These are phyloP conservation scores for Torrubiellomyces zombiae DNA, from an alignment of 2,329 filamentous ascomycete species.

Conservation along the genomic window DNA sequence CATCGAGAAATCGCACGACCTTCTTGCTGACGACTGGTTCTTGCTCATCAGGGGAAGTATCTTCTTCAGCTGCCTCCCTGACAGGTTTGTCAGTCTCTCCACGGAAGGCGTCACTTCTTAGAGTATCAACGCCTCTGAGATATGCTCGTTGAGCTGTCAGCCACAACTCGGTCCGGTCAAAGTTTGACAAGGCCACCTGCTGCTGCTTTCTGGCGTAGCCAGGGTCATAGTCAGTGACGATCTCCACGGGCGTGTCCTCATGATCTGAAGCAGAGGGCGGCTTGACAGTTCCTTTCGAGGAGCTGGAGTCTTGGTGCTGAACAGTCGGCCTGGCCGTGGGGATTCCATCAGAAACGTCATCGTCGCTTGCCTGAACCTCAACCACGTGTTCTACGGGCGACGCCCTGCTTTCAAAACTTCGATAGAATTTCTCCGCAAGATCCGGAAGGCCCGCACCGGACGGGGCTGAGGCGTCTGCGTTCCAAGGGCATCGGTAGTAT, in stretches of 20 bases:
- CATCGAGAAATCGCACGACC: slow-evolving; percentile 56
- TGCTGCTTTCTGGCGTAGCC: slow-evolving; percentile 60
- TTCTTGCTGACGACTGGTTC: slow-evolving; percentile 38
- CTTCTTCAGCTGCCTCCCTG: slow-evolving; percentile 16
- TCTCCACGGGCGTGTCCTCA: slow-evolving; percentile 46
- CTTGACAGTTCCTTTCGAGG: slow-evolving; percentile 14
- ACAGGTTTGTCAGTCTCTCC: slow-evolving; percentile 23
- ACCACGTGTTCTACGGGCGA: slow-evolving; percentile 51
- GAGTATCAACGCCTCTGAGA: slow-evolving; percentile 49
- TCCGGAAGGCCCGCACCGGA: slow-evolving; percentile 19
- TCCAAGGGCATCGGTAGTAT: slow-evolving; percentile 80
- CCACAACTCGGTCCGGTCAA: slow-evolving; percentile 79
- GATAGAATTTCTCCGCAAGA: slow-evolving; percentile 22
- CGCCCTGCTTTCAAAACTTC: slow-evolving; percentile 19
- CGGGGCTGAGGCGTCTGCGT: slow-evolving; percentile 21
- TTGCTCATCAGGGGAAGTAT: slow-evolving; percentile 11
- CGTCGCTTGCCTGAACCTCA: slow-evolving; percentile 29
- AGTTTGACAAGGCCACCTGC: slow-evolving; percentile 51
- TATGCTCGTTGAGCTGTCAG: slow-evolving; percentile 68
- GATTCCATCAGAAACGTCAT: slow-evolving; percentile 40
- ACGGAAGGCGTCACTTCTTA: too few relatives aligned
- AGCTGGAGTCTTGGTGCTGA: slow-evolving; percentile 14
- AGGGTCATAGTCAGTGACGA: slow-evolving; percentile 55
- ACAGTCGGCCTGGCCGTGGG: slow-evolving; percentile 43
- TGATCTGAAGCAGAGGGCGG: slow-evolving; percentile 24